Evolutionary conservation across 108 stramenopile genomes (phyloP).

Genomic region (Skeletonema grethae): DNA sequence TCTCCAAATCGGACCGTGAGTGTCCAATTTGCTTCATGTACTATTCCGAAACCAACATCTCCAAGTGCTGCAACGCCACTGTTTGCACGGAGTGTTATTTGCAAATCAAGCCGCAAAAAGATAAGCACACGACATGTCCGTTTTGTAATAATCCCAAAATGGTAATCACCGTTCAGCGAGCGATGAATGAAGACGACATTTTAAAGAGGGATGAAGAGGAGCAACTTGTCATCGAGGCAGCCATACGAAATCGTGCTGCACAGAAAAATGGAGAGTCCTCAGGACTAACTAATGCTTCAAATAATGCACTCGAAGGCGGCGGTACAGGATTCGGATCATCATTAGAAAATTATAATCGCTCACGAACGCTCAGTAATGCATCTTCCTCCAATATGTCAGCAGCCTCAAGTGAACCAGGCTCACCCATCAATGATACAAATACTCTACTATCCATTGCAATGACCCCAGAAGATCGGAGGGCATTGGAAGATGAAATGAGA

Average conservation of each 20-base stretch:
- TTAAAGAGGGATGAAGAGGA: conserved; percentile 54
- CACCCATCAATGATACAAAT: conserved; percentile 18
- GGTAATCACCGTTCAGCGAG: conserved; percentile 42
- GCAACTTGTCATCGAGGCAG: conserved; percentile 55
- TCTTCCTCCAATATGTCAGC: conserved; percentile 42
- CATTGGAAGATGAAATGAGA: conserved; percentile 73
- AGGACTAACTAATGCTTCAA: neutral
- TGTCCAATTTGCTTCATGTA: conserved; percentile 92
- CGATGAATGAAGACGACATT: conserved; percentile 46
- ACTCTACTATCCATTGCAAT: conserved; percentile 55
- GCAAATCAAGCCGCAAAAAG: conserved; percentile 75
- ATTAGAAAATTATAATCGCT: conserved; percentile 64
- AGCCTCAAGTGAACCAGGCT: neutral
- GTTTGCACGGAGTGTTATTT: conserved; percentile 90
- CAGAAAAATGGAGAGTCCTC: conserved; percentile 22
- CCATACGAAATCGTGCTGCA: conserved; percentile 39
- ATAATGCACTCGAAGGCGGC: neutral
- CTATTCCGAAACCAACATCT: conserved; percentile 65
- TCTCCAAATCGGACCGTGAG: conserved; percentile 56
- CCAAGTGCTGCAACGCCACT: conserved; percentile 78
- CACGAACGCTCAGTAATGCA: conserved; percentile 46
- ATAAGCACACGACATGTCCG: conserved; percentile 63
- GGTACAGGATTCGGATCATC: conserved; percentile 58
- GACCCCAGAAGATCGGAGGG: conserved; percentile 68
- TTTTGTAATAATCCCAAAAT: conserved; percentile 76